These are phyloP conservation scores for Botryosphaeria dothidea DNA, from an alignment of 2,329 filamentous ascomycete genomes.

Conservation along the genomic window DNA sequence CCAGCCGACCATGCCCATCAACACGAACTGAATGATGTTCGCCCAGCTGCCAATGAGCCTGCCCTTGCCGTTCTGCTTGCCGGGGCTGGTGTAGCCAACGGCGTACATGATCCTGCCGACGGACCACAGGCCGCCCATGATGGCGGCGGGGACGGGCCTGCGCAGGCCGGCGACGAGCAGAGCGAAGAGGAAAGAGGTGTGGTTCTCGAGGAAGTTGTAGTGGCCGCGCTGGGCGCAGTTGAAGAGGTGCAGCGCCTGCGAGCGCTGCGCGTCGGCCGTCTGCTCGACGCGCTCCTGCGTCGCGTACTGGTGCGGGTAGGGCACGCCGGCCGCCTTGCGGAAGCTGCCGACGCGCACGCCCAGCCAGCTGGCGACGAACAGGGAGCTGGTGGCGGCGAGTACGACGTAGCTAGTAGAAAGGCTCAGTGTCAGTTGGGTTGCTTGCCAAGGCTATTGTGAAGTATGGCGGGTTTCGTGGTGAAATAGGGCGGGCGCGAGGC, in stretches of 20 bases:
- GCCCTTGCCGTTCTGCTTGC: conserved; percentile 45
- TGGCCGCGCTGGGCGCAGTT: conserved; percentile 48
- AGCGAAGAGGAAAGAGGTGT: conserved; percentile 51
- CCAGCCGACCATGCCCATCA: conserved; percentile 17
- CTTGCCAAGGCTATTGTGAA: not conserved
- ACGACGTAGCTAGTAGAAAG: conserved; percentile 62
- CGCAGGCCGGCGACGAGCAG: conserved; percentile 56
- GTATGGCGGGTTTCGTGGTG: not conserved
- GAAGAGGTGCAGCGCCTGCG: conserved; percentile 46
- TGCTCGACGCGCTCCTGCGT: conserved; percentile 53
- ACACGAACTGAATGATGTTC: not conserved
- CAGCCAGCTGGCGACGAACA: conserved; percentile 56
- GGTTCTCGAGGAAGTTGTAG: conserved; percentile 62
- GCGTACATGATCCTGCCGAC: conserved; percentile 52
- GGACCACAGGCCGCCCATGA: conserved; percentile 53
- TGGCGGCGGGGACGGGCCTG: conserved; percentile 51
- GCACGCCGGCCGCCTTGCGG: conserved; percentile 55
- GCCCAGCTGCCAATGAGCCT: conserved; percentile 27
- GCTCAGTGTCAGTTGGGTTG: too few relatives aligned
- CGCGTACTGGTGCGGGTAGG: conserved; percentile 62
- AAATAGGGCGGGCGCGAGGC: not conserved
- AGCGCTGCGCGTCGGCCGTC: conserved; percentile 40
- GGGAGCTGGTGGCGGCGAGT: conserved; percentile 54
- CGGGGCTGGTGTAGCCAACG: conserved; percentile 45
- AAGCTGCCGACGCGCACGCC: conserved; percentile 45